Evolutionary conservation across 2,329 filamentous ascomycete species (phyloP).

Genomic region (Fusarium sterilihyphosum): DNA sequence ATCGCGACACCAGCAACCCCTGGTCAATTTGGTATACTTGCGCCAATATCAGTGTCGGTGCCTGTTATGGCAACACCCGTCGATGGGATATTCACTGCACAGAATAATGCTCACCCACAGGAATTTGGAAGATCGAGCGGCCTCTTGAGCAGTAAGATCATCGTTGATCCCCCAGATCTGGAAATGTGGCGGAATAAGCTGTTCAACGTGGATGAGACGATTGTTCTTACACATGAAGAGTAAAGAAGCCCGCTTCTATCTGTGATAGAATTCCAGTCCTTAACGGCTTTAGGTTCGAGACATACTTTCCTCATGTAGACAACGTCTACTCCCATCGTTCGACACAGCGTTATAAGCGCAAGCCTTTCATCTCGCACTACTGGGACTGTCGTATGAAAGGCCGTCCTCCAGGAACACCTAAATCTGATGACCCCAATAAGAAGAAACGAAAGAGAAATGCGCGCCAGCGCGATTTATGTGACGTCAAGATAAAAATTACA

Average conservation of each 20-base stretch:
- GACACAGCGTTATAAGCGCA: constrained; percentile 82
- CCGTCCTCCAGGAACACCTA: constrained; percentile 79
- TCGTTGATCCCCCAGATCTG: constrained; percentile 74
- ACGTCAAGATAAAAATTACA: constrained; percentile 88
- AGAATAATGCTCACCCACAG: background rate
- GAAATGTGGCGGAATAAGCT: constrained; percentile 75
- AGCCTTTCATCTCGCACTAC: constrained; percentile 84
- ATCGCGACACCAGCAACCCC: background rate
- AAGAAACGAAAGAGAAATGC: constrained; percentile 82
- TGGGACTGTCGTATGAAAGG: constrained; percentile 88
- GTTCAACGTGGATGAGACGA: constrained; percentile 79
- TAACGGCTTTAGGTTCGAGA: constrained; percentile 69
- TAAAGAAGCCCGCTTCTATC: constrained; percentile 47
- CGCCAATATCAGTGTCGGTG: constrained; percentile 43
- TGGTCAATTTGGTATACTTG: constrained; percentile 60
- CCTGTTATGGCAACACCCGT: constrained; percentile 18
- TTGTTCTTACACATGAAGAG: constrained; percentile 79
- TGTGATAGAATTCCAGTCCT: background rate
- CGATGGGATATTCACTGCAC: constrained; percentile 5
- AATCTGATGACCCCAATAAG: constrained; percentile 81
- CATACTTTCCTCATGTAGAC: constrained; percentile 84
- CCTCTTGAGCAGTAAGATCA: constrained; percentile 65
- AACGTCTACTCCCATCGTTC: constrained; percentile 88
- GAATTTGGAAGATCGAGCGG: constrained; percentile 52
- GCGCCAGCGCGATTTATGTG: constrained; percentile 81